Base-by-base conservation (phyloP, 192 early-diverging fungal species). In the Phycomyces blakesleeanus region DNA sequence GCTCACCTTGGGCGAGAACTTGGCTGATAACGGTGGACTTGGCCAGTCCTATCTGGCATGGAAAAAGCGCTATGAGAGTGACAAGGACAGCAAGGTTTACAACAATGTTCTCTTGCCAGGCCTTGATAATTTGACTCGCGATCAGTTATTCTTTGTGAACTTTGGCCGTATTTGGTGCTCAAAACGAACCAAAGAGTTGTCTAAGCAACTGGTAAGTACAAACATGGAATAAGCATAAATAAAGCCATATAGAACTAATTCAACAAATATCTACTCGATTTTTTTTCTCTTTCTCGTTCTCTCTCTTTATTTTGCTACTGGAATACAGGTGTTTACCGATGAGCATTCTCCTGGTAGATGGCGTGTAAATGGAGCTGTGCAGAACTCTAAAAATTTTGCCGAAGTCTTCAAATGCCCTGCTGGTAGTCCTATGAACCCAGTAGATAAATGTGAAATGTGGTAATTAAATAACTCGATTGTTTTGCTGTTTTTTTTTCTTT, bases 111-210 rank as follows among this genome's bases (percentile, higher is more conserved):
- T 51, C 22, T 51, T 76, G n/a, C 69, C 83, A 16, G 87, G 86
- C 11, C 61, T 85, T 47, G 73, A 77, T 15, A 57, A 78, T n/a
- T 74, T 84, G 24, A 68, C 83, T 3, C 67, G 74, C 7, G 81
- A 87, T 16, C 85, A 90, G 65, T 41, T 88, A 9, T 91, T 87
- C 57, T 90, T 81, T 69, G 66, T 91, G 52, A 72, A 78, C 21
- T 90, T 84, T 78, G 89, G 75, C 3, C 83, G 86, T 55, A 76
- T 83, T 1, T 91, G 89, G 89, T 91, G 89, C 59, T 49, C 55
- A 6, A 71, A 70, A 34, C 51, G 64, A 3, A 76, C 72, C 55
- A 78, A 69, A 21, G 78, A 63, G 38, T 10, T 39, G 2, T 21
- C n/a, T 9, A 10, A n/a, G 21, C 38, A 58, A 10, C 16, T 62